Base-by-base conservation (phyloP, 352 stramenopile species). In the Pythium graminicola region DNA sequence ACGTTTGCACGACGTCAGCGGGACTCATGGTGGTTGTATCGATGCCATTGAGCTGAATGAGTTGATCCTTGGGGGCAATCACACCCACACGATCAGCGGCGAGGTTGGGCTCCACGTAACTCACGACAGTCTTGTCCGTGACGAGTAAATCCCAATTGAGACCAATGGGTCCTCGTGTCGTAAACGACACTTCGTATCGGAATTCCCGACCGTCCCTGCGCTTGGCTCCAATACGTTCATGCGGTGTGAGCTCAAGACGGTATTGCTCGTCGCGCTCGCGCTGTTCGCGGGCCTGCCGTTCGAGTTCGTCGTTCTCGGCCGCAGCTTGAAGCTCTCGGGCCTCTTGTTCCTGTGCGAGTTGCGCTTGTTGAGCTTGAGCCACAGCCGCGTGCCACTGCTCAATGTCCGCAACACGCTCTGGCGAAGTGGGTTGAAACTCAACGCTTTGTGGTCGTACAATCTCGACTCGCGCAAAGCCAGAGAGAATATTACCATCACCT, bases 91-190 rank as follows among this genome's bases (percentile, higher is more conserved):
- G 31, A n/a, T 73, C 50, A 2, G 79, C 79, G 8, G 69, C 60
- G 19, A 86, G 60, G 0, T 72, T 68, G 1, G 65, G 60, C 43
- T 86, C 79, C 16, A 89, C 54, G 54, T 77, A 65, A 26, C 72
- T 86, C 24, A 86, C 76, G 17, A 87, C 48, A 0, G 76, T 74
- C 23, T 69, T 73, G 39, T 75, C 62, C 16, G 33, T 53, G 31
- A 66, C 70, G 36, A 81, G 62, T 41, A 86, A 50, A 49, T 89
- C 74, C 79, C 79, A 89, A 51, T 86, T 83, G 38, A 87, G 64
- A 10, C 79, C 79, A 22, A 87, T 82, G 6, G 79, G 70, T 16
- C 73, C 73, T 17, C 62, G 67, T 1, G 65, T 72, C 20, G 60
- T 62, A 49, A 89, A 87, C 27, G 74, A 57, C 19, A 78, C 75